Evolutionary conservation across 805 yeast species (phyloP).

Genomic region (Metschnikowia reukaufii): DNA sequence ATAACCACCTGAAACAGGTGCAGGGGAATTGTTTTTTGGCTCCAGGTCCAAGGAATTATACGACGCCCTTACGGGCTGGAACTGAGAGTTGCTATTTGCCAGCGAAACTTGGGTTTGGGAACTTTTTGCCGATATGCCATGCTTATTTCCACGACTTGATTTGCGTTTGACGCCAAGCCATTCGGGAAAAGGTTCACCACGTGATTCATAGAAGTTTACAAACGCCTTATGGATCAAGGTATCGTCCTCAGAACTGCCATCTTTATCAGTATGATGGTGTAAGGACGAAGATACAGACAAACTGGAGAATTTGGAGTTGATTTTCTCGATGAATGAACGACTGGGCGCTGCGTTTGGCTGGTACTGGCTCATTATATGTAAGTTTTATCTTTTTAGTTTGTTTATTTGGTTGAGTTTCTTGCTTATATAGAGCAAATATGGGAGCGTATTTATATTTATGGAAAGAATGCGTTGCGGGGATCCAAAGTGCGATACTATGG

Average conservation of each 20-base stretch:
- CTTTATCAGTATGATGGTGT: conserved; percentile 30
- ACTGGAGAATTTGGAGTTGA: conserved; percentile 37
- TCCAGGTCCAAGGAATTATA: conserved; percentile 17
- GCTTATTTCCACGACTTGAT: background rate
- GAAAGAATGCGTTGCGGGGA: background rate
- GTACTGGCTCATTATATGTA: conserved; percentile 22
- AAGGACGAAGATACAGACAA: conserved; percentile 29
- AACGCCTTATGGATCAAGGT: conserved; percentile 46
- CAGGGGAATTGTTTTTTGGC: background rate
- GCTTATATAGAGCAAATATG: background rate
- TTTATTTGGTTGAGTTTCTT: background rate
- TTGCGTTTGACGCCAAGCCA: conserved; percentile 38
- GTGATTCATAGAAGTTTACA: conserved; percentile 36
- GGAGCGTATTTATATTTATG: background rate
- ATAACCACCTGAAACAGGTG: background rate
- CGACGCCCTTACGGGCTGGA: conserved; percentile 28
- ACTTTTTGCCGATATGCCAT: background rate
- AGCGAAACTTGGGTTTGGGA: conserved; percentile 1
- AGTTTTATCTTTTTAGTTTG: background rate
- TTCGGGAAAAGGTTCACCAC: conserved; percentile 39
- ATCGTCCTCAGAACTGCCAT: conserved; percentile 38
- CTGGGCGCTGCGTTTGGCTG: conserved; percentile 26
- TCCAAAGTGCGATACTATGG: background rate
- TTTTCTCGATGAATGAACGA: conserved; percentile 36
- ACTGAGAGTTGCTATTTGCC: conserved; percentile 18